Conservation (phyloP, 331 rosid genomes). For the Arachis monticola region DNA sequence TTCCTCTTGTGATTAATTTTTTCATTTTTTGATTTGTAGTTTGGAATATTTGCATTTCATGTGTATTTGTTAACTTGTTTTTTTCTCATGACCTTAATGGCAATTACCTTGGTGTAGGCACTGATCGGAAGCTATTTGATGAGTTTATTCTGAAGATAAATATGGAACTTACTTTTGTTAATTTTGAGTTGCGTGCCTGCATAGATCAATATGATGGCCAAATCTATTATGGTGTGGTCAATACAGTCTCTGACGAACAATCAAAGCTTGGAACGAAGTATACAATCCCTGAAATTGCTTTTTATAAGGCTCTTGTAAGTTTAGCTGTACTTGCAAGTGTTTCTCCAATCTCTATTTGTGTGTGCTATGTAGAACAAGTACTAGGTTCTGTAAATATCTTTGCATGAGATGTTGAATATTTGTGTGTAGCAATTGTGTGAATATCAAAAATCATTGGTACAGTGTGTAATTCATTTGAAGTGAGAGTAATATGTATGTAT, state of each 20-base stretch:
- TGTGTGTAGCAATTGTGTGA: background rate
- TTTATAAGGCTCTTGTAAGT: constrained; percentile 90
- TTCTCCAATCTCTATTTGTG: background rate
- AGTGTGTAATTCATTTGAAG: constrained; percentile 20
- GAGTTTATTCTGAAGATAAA: constrained; percentile 80
- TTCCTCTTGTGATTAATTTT: too few relatives aligned
- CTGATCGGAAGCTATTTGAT: constrained; percentile 57
- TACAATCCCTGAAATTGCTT: constrained; percentile 84
- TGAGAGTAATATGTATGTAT: background rate
- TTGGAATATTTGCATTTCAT: background rate
- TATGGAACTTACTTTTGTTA: constrained; percentile 79
- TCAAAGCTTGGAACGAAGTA: constrained; percentile 88
- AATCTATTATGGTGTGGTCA: constrained; percentile 84
- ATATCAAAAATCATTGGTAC: background rate
- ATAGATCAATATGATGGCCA: constrained; percentile 83
- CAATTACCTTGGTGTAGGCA: constrained; percentile 50
- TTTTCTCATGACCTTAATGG: constrained; percentile 32
- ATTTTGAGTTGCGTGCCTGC: constrained; percentile 83
- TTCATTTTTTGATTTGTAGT: background rate
- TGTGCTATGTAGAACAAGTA: constrained; percentile 2
- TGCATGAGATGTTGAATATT: background rate
- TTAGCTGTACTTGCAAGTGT: constrained; percentile 17
- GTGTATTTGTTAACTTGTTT: constrained; percentile 13
- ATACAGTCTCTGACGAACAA: constrained; percentile 85
- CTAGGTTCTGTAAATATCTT: constrained; percentile 15